Percentiles rank a stretch among this genome's conserved stretches.
Evolutionary conservation across 164 flowering plant species (phyloP).

Genomic region (Protea cynaroides): DNA sequence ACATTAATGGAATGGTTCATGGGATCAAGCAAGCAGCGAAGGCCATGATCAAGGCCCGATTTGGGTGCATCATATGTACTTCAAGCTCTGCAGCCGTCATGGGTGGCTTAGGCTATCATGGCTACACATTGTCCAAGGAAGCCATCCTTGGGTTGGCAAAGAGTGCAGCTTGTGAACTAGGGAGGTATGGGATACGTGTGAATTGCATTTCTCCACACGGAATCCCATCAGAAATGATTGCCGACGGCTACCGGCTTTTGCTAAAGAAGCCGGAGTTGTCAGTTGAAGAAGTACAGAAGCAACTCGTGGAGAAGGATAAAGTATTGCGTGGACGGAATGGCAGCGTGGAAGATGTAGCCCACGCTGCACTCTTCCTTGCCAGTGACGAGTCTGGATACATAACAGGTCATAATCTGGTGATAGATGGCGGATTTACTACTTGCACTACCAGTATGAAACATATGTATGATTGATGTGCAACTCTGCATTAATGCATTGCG

Average conservation of each 20-base stretch:
- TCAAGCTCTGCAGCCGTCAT: conserved; percentile 68
- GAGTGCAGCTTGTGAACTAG: conserved; percentile 68
- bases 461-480: conserved; percentile 29
- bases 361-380: conserved; percentile 63
- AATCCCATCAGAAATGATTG: conserved; percentile 72
- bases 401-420: conserved; percentile 69
- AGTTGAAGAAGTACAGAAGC: conserved; percentile 35
- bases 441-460: conserved; percentile 32
- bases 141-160: conserved; percentile 63
- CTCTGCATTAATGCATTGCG: too few species aligned
- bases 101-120: conserved; percentile 70
- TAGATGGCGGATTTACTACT: conserved; percentile 81
- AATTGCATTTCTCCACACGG: conserved; percentile 88
- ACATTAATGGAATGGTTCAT: conserved; percentile 50
- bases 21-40: conserved; percentile 76
- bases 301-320: conserved; percentile 26
- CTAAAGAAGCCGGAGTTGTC: conserved; percentile 31
- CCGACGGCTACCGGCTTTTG: conserved; percentile 27
- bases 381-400: conserved; percentile 65
- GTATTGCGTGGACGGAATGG: conserved; percentile 49
- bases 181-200: conserved; percentile 67
- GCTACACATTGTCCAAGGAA: conserved; percentile 60
- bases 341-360: conserved; percentile 50
- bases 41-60: conserved; percentile 47
- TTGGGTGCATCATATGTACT: conserved; percentile 66